Evolutionary conservation across 805 yeast genomes (phyloP).

Genomic region (Myxozyma mucilagina): DNA sequence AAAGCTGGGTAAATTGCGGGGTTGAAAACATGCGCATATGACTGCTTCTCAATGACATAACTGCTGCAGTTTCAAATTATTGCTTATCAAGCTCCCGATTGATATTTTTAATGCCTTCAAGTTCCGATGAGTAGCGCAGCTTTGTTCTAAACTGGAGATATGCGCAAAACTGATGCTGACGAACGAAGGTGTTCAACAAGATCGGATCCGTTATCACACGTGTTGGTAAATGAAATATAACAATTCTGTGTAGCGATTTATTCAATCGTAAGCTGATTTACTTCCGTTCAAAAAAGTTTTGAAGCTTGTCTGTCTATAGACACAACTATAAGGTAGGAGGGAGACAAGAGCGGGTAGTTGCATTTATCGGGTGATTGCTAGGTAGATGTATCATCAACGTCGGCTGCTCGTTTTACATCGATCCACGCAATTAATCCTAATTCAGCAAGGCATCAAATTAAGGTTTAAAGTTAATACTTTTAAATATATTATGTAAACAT

Average conservation of each 20-base stretch:
- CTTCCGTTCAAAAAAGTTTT: too few relatives aligned
- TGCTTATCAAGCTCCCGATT: slow-evolving; percentile 31
- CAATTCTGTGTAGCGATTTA: not conserved
- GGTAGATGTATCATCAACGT: too few relatives aligned
- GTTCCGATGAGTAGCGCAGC: slow-evolving; percentile 19
- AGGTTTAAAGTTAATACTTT: too few relatives aligned
- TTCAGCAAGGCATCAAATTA: too few relatives aligned
- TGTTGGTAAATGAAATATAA: too few relatives aligned
- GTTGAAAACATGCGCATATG: not conserved
- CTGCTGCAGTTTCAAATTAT: slow-evolving; percentile 26
- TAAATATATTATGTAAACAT: too few relatives aligned
- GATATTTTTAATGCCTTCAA: slow-evolving; percentile 26
- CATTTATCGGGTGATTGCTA: not conserved
- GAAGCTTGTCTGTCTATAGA: too few relatives aligned
- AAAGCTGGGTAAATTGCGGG: slow-evolving; percentile 3
- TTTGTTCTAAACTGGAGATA: slow-evolving; percentile 26
- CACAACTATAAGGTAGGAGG: not conserved
- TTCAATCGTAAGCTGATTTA: not conserved
- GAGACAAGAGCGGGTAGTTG: not conserved
- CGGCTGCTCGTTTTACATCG: too few relatives aligned
- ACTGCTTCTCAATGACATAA: not conserved
- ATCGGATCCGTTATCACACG: slow-evolving; percentile 27
- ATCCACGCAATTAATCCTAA: too few relatives aligned
- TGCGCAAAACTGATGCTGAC: slow-evolving; percentile 30
- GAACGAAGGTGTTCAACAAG: slow-evolving; percentile 32